phyloP scores from a whole-genome alignment of 805 yeast genomes.

The Suhomyces sp. region DNA sequence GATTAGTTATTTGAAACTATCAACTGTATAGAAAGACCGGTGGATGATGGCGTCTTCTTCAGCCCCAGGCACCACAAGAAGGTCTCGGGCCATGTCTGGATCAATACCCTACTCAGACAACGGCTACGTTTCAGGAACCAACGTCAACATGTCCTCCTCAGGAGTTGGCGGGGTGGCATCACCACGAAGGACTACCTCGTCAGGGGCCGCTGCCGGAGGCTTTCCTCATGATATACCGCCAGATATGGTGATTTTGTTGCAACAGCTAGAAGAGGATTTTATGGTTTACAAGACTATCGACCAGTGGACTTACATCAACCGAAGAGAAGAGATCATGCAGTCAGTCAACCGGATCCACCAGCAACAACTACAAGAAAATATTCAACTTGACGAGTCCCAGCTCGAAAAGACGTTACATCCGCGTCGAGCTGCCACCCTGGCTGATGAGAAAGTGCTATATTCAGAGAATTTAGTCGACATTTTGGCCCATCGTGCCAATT shows the following conservation, averaged over 20 bases:
- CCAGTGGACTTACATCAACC: constrained; percentile 46
- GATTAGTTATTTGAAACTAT: not conserved
- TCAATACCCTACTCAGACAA: constrained; percentile 18
- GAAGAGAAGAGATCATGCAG: constrained; percentile 44
- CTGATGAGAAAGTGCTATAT: constrained; percentile 20
- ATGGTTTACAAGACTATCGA: constrained; percentile 38
- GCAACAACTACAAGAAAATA: constrained; percentile 22
- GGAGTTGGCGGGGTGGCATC: constrained; percentile 11
- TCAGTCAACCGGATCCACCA: constrained; percentile 34
- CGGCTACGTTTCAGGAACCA: constrained; percentile 23
- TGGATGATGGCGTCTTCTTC: constrained; percentile 2
- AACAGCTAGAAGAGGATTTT: constrained; percentile 42
- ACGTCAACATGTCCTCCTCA: constrained; percentile 18
- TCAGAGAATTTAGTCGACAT: constrained; percentile 65
- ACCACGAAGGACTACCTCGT: constrained; percentile 9
- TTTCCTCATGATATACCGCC: constrained; percentile 40
- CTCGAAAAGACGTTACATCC: constrained; percentile 66
- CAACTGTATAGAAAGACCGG: not conserved
- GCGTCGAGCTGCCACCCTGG: constrained; percentile 36
- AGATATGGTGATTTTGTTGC: constrained; percentile 42
- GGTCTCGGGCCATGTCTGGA: constrained; percentile 15
- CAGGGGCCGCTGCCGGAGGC: constrained; percentile 10
- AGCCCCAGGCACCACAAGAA: constrained; percentile 9
- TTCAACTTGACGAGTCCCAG: constrained; percentile 29
- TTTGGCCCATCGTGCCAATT: constrained; percentile 66